Evolutionary conservation across 345 rosid genomes (phyloP).

Genomic region (Arabidopsis thaliana): DNA sequence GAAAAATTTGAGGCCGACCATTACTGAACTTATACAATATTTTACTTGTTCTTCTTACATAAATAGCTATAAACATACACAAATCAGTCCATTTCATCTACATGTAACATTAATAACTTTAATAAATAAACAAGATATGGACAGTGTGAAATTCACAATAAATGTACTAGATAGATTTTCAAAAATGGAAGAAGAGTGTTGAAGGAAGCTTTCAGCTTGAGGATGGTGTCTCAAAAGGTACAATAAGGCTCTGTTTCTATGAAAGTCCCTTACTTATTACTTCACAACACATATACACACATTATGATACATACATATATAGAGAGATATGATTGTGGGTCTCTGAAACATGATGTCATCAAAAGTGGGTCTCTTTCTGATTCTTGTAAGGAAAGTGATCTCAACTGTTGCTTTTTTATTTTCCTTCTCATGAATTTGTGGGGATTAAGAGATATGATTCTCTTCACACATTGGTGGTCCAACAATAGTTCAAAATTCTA

Average conservation of each 20-base stretch:
- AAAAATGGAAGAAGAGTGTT: slow-evolving; percentile 40
- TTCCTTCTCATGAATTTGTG: slow-evolving; percentile 38
- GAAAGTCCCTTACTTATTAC: slow-evolving; percentile 40
- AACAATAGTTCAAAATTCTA: slow-evolving; percentile 9
- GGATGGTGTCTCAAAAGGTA: slow-evolving; percentile 44
- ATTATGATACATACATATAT: background rate
- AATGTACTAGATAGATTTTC: slow-evolving; percentile 33
- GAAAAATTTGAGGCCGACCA: slow-evolving; percentile 37
- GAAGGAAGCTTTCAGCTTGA: slow-evolving; percentile 52
- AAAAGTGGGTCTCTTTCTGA: slow-evolving; percentile 42
- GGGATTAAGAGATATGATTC: slow-evolving; percentile 47
- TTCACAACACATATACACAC: slow-evolving; percentile 21
- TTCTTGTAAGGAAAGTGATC: slow-evolving; percentile 50
- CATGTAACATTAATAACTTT: background rate
- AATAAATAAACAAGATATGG: slow-evolving; percentile 1
- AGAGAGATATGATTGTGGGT: slow-evolving; percentile 29
- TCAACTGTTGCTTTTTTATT: slow-evolving; percentile 43
- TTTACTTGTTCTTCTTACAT: slow-evolving; percentile 5
- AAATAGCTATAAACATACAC: slow-evolving; percentile 31
- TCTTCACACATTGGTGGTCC: slow-evolving; percentile 43
- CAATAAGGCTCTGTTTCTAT: slow-evolving; percentile 39
- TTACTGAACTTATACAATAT: slow-evolving; percentile 14
- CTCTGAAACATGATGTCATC: slow-evolving; percentile 41
- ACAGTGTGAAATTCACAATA: slow-evolving; percentile 26
- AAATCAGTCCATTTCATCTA: slow-evolving; percentile 13